These are phyloP conservation scores for Botryotinia narcissicola DNA, from an alignment of 2,329 filamentous ascomycete species.

Conservation along the genomic window DNA sequence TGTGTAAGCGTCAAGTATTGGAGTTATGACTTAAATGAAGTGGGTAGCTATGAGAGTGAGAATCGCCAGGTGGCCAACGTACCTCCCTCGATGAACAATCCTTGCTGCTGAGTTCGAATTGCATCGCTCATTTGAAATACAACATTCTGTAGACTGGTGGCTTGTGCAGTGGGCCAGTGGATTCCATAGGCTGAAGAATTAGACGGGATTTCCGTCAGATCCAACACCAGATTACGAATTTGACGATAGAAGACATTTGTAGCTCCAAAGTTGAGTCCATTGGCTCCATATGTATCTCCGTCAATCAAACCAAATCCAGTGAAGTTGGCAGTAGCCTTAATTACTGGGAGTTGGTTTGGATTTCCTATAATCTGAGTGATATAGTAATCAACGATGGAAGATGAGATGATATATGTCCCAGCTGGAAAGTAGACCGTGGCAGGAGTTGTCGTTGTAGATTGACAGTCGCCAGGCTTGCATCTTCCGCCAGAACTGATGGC, in stretches of 20 bases:
- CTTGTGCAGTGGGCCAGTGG: constrained; percentile 54
- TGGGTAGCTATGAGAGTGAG: background rate
- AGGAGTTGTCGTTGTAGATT: constrained; percentile 50
- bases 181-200: constrained; percentile 41
- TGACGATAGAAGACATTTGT: constrained; percentile 67
- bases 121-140: constrained; percentile 54
- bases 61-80: constrained; percentile 1
- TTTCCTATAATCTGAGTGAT: constrained; percentile 35
- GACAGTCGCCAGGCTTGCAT: constrained; percentile 47
- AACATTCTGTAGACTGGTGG: constrained; percentile 61
- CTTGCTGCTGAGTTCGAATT: constrained; percentile 50
- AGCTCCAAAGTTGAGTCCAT: constrained; percentile 71
- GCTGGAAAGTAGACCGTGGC: constrained; percentile 34
- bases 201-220: constrained; percentile 43
- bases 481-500: constrained; percentile 30
- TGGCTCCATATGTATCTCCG: constrained; percentile 71
- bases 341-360: constrained; percentile 54
- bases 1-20: constrained; percentile 26
- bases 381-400: constrained; percentile 31
- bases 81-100: constrained; percentile 58
- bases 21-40: background rate
- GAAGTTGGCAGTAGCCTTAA: constrained; percentile 72
- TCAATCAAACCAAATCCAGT: constrained; percentile 77
- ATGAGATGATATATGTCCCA: constrained; percentile 34
- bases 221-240: constrained; percentile 64